These are phyloP conservation scores for Musa balbisiana DNA, from an alignment of 202 grass and related monocot species.

Conservation along the genomic window DNA sequence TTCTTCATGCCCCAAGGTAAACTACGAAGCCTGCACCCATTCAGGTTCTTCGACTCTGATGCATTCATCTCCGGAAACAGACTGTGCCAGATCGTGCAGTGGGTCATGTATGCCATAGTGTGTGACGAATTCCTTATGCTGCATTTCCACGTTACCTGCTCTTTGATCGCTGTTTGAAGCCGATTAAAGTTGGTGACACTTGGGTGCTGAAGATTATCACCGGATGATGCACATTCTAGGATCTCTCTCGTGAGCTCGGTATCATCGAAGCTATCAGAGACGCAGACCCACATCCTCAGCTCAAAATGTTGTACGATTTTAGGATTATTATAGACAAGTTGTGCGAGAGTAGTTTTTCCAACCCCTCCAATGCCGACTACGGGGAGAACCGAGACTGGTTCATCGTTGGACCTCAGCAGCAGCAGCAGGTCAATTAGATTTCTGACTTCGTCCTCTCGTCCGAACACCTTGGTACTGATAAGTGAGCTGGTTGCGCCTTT, in stretches of 20 bases:
- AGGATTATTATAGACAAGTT: conserved; percentile 34
- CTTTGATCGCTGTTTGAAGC: conserved; percentile 20
- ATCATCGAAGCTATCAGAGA: conserved; percentile 34
- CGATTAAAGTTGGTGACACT: conserved; percentile 27
- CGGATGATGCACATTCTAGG: conserved; percentile 28
- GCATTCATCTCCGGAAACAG: neutral
- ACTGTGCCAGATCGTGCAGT: neutral
- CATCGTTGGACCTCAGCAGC: conserved; percentile 21
- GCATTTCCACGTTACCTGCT: neutral
- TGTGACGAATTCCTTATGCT: neutral
- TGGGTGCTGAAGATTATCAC: conserved; percentile 10
- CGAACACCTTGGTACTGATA: neutral
- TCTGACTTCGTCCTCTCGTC: neutral
- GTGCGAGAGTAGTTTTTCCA: conserved; percentile 45
- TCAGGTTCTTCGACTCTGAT: conserved; percentile 38
- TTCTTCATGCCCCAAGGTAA: conserved; percentile 34
- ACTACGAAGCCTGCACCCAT: conserved; percentile 18
- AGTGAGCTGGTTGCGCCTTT: neutral
- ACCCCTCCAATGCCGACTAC: conserved; percentile 34
- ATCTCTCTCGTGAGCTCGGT: conserved; percentile 38
- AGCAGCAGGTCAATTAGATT: conserved; percentile 5
- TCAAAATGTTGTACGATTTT: conserved; percentile 31
- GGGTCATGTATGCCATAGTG: neutral
- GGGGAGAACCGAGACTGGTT: conserved; percentile 22
- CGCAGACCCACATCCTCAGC: conserved; percentile 47